Conservation (phyloP, 306 rosid genomes). For the Ormosia semicastrata region DNA sequence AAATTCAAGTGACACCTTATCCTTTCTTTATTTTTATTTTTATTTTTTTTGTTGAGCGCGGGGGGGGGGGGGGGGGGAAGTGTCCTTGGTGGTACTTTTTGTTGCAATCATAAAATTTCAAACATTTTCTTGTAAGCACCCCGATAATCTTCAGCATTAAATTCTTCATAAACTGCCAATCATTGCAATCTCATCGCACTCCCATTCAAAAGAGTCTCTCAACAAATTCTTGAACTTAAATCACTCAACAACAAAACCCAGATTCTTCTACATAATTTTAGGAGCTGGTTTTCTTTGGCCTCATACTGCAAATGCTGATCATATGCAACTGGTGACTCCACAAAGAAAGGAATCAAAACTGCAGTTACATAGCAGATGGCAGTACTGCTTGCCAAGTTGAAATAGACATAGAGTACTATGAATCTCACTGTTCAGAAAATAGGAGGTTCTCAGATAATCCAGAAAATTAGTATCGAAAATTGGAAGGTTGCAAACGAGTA, state of each 20-base stretch:
- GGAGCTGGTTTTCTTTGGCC: background rate
- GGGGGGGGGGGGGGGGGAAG: background rate
- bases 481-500: background rate
- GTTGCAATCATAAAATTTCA: conserved; percentile 18
- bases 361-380: background rate
- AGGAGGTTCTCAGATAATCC: background rate
- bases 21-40: background rate
- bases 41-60: too few species aligned
- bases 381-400: background rate
- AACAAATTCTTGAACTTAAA: background rate
- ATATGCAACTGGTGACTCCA: background rate
- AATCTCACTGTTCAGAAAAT: background rate
- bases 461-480: background rate
- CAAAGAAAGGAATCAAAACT: conserved; percentile 13
- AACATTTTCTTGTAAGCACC: background rate
- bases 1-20: background rate
- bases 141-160: conserved; percentile 1
- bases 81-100: background rate
- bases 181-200: conserved; percentile 2
- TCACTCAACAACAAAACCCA: background rate
- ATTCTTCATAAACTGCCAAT: background rate
- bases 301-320: conserved; percentile 5
- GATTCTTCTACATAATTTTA: background rate
- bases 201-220: background rate
- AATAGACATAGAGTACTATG: background rate